phyloP scores from a whole-genome alignment of 169 alveolate species.

The Plasmodium vivax region DNA sequence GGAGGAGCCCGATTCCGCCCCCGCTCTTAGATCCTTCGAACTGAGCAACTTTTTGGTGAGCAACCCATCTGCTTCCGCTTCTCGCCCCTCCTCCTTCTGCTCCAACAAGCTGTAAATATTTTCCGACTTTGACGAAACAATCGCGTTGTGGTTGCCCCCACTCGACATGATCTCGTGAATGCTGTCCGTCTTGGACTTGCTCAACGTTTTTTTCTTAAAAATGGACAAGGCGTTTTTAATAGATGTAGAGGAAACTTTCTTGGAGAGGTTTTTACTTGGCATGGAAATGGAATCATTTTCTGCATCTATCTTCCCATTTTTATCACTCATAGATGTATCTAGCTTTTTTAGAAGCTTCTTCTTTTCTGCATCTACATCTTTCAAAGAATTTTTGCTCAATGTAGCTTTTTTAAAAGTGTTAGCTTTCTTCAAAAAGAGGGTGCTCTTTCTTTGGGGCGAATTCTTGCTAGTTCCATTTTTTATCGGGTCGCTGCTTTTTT shows the following conservation, averaged over 20 bases:
- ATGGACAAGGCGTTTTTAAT: slow-evolving; percentile 9
- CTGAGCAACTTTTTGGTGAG: slow-evolving; percentile 1
- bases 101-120: slow-evolving; percentile 17
- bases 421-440: slow-evolving; percentile 22
- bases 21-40: slow-evolving; percentile 14
- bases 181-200: slow-evolving; percentile 46
- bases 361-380: slow-evolving; percentile 31
- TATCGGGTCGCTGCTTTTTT: slow-evolving; percentile 31
- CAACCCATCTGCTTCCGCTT: not conserved
- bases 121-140: slow-evolving; percentile 41
- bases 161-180: slow-evolving; percentile 8
- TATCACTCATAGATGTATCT: slow-evolving; percentile 23
- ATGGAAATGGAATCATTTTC: slow-evolving; percentile 5
- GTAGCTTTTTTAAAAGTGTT: slow-evolving; percentile 29
- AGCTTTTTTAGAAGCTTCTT: slow-evolving; percentile 34
- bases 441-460: slow-evolving; percentile 33
- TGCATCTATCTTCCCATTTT: slow-evolving; percentile 15
- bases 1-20: not conserved
- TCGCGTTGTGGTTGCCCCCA: not conserved
- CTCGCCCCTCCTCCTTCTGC: not conserved
- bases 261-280: slow-evolving; percentile 3
- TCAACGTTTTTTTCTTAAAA: slow-evolving; percentile 31
- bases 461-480: slow-evolving; percentile 21
- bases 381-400: slow-evolving; percentile 24
- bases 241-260: slow-evolving; percentile 20